Evolutionary conservation across 306 rosid genomes (phyloP).

Genomic region (Albizia julibrissin): DNA sequence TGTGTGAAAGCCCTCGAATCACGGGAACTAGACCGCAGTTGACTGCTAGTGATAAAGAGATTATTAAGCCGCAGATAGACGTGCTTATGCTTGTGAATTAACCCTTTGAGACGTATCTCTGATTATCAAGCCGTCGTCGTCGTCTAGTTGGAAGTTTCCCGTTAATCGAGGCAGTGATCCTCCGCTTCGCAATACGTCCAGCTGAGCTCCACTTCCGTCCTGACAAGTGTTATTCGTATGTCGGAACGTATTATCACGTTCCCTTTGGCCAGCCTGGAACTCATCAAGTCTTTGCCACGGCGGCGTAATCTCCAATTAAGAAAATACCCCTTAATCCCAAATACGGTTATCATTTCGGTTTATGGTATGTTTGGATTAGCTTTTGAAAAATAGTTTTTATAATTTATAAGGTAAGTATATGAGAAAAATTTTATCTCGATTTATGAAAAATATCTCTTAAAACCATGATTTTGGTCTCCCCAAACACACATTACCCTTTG

Average conservation of each 20-base stretch:
- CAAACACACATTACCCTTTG: too few relatives aligned
- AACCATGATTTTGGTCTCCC: too few relatives aligned
- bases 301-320: not conserved
- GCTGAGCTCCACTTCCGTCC: not conserved
- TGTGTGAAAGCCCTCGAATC: not conserved
- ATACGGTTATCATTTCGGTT: too few relatives aligned
- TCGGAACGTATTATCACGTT: not conserved
- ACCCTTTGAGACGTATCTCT: not conserved
- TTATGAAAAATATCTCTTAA: too few relatives aligned
- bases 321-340: not conserved
- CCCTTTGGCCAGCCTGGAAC: not conserved
- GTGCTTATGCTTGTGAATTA: not conserved
- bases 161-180: not conserved
- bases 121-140: not conserved
- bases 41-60: not conserved
- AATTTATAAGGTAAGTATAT: too few relatives aligned
- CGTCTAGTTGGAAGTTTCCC: conserved; percentile 44
- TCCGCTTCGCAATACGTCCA: not conserved
- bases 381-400: too few relatives aligned
- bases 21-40: not conserved
- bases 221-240: not conserved
- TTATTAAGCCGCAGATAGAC: not conserved
- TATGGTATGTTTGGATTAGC: too few relatives aligned
- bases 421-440: too few relatives aligned
- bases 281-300: not conserved